These are phyloP conservation scores for Rhytidiadelphus loreus DNA, from an alignment of 225 moss, liverwort and hornwort genomes.

Conservation along the genomic window DNA sequence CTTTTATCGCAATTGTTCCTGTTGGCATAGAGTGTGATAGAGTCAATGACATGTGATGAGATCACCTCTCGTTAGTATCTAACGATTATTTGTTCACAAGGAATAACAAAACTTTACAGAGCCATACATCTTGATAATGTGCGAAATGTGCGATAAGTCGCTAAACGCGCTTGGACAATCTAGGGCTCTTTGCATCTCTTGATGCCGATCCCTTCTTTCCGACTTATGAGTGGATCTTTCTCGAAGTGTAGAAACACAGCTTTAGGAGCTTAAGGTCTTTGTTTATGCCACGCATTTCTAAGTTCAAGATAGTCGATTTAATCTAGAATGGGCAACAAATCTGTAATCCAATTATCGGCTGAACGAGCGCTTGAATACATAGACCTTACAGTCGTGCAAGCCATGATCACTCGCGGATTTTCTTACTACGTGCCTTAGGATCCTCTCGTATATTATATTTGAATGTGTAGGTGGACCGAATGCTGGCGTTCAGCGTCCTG, in stretches of 20 bases:
- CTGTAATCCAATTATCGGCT: not conserved
- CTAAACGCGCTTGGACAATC: not conserved
- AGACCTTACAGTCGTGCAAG: not conserved
- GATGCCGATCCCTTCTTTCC: not conserved
- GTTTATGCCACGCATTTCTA: not conserved
- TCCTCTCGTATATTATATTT: not conserved
- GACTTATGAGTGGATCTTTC: not conserved
- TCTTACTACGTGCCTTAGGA: not conserved
- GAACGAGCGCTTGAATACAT: not conserved
- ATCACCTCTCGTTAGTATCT: not conserved
- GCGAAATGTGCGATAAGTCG: not conserved
- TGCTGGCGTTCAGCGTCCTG: conserved; percentile 94
- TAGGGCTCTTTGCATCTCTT: not conserved
- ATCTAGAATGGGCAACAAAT: not conserved
- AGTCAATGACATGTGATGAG: not conserved
- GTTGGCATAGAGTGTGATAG: not conserved
- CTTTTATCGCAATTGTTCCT: not conserved
- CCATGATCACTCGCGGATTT: not conserved
- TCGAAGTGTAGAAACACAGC: not conserved
- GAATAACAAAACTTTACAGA: not conserved
- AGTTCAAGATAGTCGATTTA: not conserved
- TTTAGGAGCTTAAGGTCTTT: not conserved
- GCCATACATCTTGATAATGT: not conserved
- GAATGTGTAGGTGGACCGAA: conserved; percentile 71
- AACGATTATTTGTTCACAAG: not conserved